Evolutionary conservation across 192 early-diverging fungal species (phyloP).

Genomic region (Backusella sp.): DNA sequence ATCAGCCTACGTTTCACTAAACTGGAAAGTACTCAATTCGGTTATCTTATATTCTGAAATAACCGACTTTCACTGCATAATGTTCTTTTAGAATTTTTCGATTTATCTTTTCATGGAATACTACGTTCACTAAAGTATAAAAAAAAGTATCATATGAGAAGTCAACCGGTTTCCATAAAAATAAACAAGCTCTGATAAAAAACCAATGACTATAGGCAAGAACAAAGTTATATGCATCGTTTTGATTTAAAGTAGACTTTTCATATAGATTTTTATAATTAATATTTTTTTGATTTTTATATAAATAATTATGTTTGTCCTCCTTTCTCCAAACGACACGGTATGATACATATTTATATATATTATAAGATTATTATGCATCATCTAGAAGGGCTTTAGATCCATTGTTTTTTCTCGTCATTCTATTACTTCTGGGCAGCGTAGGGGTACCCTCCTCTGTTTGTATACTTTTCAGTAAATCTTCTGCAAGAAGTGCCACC

Average conservation of each 20-base stretch:
- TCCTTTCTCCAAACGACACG: not conserved
- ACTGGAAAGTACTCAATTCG: not conserved
- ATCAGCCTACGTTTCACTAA: not conserved
- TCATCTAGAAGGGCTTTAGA: not conserved
- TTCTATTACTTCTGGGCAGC: slow-evolving; percentile 4
- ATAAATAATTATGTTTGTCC: not conserved
- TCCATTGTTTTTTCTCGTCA: not conserved
- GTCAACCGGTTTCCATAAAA: not conserved
- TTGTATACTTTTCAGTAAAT: slow-evolving; percentile 45
- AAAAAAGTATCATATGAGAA: not conserved
- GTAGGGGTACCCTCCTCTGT: slow-evolving; percentile 35
- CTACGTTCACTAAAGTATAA: not conserved
- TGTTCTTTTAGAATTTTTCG: not conserved
- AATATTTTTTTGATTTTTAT: not conserved
- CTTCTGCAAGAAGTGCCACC: slow-evolving; percentile 39
- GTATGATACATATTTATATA: not conserved
- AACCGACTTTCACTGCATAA: not conserved
- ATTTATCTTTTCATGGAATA: not conserved
- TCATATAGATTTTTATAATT: not conserved
- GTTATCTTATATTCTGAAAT: not conserved
- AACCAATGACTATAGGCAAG: not conserved
- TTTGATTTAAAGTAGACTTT: not conserved
- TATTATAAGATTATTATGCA: not conserved
- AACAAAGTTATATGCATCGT: not conserved
- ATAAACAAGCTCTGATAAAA: not conserved